Base-by-base conservation (phyloP, 345 rosid species). In the Raphanus raphanistrum region DNA sequence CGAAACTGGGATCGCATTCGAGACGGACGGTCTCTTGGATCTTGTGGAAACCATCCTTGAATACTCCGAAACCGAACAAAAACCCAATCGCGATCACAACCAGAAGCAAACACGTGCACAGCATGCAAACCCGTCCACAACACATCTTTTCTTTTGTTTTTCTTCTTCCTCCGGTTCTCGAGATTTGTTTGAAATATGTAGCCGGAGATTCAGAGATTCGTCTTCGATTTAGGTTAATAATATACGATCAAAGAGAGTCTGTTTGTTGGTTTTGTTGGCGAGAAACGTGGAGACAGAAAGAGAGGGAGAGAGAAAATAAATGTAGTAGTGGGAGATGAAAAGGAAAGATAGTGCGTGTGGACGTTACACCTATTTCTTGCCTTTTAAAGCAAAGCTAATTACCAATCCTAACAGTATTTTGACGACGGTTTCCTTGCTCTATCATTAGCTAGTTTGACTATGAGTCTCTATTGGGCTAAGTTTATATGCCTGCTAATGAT, bases 21-120 rank as follows among this genome's bases (percentile, higher is more conserved):
- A 90, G 87, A 75, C 88, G 84, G 13, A 88, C 2, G 0, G 89
- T 71, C 7, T 94, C 86, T 72, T 90, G 87, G 66, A 88, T 35
- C 84, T 92, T 90, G 86, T 89, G 90, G 71, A 92, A 92, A 1
- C 91, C 98, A 65, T 92, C 70, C 80, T 85, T 87, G 84, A 85
- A 94, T 2, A 92, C 97, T 2, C 97, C 95, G 79, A 92, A 95
- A 0, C 98, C 98, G 68, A 95, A 92, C 6, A 90, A 8, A 4
- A 90, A 31, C 0, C 98, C 99, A 63, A 92, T 84, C 75, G 86
- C 69, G 25, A 94, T 65, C 80, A 87, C 91, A 66, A 87, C 93
- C 43, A 87, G 76, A 1, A 92, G 76, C 83, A 94, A 63, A 78
- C 97, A 90, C 2, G 88, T 80, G 82, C 93, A 86, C 36, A 86